phyloP scores from a whole-genome alignment of 805 yeast genomes.

The Myxozyma mucilagina region DNA sequence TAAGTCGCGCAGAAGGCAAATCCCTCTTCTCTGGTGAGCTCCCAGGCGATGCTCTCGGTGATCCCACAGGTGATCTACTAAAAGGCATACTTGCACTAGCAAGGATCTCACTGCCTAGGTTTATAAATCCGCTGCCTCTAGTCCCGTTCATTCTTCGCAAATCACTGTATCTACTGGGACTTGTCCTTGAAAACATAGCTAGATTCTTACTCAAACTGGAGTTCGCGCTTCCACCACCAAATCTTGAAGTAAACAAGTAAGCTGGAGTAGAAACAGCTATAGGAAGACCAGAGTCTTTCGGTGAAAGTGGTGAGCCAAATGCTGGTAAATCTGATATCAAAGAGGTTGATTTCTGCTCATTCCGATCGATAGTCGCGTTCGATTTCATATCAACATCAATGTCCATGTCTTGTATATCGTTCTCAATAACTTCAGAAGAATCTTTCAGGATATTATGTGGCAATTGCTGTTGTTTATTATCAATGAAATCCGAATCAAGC shows the following conservation, averaged over 20 bases:
- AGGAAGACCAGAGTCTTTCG: conserved; percentile 9
- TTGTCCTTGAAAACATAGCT: neutral
- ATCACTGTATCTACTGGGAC: neutral
- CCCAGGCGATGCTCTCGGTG: neutral
- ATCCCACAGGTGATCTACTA: conserved; percentile 3
- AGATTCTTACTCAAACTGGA: neutral
- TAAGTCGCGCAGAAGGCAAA: neutral
- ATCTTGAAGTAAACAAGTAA: neutral
- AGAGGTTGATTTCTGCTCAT: neutral
- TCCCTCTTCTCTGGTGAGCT: neutral
- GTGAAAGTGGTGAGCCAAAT: conserved; percentile 4
- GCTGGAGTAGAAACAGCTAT: conserved; percentile 10
- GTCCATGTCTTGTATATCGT: neutral
- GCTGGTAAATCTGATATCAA: neutral
- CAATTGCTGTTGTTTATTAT: neutral
- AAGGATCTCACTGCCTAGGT: conserved; percentile 9
- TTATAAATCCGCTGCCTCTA: neutral
- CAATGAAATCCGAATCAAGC: conserved; percentile 2
- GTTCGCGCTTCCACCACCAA: neutral
- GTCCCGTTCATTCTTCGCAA: neutral
- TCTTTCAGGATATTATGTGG: neutral
- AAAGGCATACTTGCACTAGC: conserved; percentile 4
- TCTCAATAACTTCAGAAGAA: neutral
- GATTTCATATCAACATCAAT: neutral
- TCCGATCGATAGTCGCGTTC: neutral